Evolutionary conservation across 202 grass and related monocot genomes (phyloP).

Genomic region (Alloteropsis angusta): DNA sequence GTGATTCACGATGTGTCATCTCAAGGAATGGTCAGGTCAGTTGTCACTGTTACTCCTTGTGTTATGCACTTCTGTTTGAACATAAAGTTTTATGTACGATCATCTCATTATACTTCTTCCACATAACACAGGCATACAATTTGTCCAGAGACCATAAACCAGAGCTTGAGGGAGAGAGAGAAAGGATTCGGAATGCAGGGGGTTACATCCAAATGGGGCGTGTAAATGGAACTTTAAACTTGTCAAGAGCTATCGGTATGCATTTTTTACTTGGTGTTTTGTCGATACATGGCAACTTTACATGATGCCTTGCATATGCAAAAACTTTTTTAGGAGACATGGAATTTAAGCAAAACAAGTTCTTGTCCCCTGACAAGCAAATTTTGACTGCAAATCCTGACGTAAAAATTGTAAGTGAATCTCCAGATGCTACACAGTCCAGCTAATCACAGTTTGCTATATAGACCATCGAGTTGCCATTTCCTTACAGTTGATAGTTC

Average conservation of each 20-base stretch:
- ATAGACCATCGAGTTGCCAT: neutral
- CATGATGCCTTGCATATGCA: constrained; percentile 3
- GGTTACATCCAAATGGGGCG: constrained; percentile 80
- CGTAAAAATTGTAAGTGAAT: constrained; percentile 51
- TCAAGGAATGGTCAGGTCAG: constrained; percentile 87
- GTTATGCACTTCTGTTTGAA: neutral
- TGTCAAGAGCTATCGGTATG: constrained; percentile 79
- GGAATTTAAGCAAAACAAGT: constrained; percentile 80
- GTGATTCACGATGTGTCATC: constrained; percentile 96
- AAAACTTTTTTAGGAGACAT: constrained; percentile 45
- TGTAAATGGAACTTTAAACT: constrained; percentile 91
- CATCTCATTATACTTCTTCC: constrained; percentile 1
- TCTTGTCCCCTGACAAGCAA: constrained; percentile 62
- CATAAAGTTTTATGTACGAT: constrained; percentile 11
- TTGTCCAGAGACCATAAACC: constrained; percentile 97
- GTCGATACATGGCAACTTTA: constrained; percentile 19
- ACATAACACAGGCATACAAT: constrained; percentile 82
- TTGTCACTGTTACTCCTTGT: constrained; percentile 7
- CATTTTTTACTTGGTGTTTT: constrained; percentile 1
- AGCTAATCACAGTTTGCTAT: constrained; percentile 12
- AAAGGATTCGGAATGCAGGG: constrained; percentile 84
- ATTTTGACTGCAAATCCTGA: constrained; percentile 66
- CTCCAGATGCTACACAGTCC: neutral
- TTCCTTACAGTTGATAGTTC: neutral
- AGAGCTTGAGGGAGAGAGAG: constrained; percentile 84